phyloP scores from a whole-genome alignment of 75 land plant species.

The Selaginella moellendorffii region DNA sequence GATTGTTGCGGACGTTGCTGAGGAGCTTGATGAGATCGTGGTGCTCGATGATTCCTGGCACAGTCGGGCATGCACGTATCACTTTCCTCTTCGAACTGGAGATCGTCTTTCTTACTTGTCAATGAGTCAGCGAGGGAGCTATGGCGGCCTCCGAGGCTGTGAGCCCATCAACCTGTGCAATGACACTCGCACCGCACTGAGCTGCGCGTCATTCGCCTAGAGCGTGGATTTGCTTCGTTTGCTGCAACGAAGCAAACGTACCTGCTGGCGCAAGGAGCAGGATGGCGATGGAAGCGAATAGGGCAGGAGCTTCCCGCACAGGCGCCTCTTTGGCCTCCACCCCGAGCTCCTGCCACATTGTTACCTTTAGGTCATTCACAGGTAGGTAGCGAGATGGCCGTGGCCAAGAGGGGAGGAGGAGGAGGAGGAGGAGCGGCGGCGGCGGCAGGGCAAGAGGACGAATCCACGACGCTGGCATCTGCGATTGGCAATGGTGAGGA shows the following conservation, averaged over 20 bases:
- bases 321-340: conserved; percentile 95
- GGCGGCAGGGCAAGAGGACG: neutral
- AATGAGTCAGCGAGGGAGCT: conserved; percentile 50
- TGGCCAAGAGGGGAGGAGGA: too few relatives aligned
- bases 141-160: conserved; percentile 53
- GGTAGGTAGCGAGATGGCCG: too few relatives aligned
- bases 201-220: conserved; percentile 96
- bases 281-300: conserved; percentile 45
- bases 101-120: conserved; percentile 54
- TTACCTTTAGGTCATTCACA: conserved; percentile 8
- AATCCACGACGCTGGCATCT: conserved; percentile 32
- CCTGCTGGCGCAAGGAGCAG: conserved; percentile 89
- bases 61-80: conserved; percentile 7
- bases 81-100: neutral
- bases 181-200: conserved; percentile 90
- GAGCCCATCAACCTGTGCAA: conserved; percentile 69
- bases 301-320: conserved; percentile 84
- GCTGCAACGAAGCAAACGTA: conserved; percentile 1
- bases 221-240: neutral
- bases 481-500: conserved; percentile 76
- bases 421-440: too few relatives aligned
- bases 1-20: conserved; percentile 93
- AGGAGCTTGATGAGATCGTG: conserved; percentile 97
- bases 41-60: conserved; percentile 94
- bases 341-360: conserved; percentile 65